Conservation (phyloP, 2,329 filamentous ascomycete species). For the Aspergillus udagawae region DNA sequence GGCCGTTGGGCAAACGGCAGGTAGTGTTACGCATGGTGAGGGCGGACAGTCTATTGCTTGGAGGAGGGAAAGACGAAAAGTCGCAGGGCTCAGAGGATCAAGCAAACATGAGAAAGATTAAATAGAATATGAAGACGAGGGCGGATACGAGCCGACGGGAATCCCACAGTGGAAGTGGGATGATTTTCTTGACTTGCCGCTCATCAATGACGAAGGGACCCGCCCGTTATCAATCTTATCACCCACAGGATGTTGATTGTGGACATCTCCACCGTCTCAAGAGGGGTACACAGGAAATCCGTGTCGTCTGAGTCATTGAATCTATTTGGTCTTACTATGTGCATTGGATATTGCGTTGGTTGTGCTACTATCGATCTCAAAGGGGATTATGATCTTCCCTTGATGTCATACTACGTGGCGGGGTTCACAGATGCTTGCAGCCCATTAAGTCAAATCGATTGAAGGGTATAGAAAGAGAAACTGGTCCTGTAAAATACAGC, state of each 20-base stretch:
- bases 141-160: not conserved
- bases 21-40: constrained; percentile 25
- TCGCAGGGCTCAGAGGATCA: not conserved
- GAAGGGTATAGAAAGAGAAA: not conserved
- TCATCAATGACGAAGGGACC: not conserved
- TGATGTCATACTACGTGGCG: not conserved
- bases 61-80: not conserved
- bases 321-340: not conserved
- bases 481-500: not conserved
- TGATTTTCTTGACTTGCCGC: not conserved
- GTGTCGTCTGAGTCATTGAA: not conserved
- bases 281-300: not conserved
- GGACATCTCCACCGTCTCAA: not conserved
- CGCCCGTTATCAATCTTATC: not conserved
- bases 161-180: constrained; percentile 1
- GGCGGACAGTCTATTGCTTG: not conserved
- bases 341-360: not conserved
- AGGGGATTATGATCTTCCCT: not conserved
- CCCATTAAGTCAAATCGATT: not conserved
- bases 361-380: not conserved
- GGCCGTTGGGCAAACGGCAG: constrained; percentile 76
- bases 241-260: not conserved
- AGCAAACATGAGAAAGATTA: not conserved
- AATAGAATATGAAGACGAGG: not conserved
- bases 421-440: not conserved